Conservation (phyloP, 75 land plant genomes). For the Cryptomeria japonica region DNA sequence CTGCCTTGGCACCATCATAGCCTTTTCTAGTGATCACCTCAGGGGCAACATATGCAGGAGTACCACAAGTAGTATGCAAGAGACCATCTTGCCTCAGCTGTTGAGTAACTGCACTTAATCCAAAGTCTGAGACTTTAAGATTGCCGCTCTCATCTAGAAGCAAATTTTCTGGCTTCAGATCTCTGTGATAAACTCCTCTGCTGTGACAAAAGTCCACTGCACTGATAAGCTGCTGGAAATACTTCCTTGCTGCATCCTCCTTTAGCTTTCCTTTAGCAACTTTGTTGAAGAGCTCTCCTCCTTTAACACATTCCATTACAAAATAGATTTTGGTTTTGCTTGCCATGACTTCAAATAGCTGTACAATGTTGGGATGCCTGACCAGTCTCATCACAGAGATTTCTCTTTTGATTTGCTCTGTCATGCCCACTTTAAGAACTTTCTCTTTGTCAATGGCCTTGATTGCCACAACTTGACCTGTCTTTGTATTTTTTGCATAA, state of each 20-base stretch:
- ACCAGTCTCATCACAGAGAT: conserved; percentile 56
- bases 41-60: conserved; percentile 57
- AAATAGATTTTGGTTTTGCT: conserved; percentile 60
- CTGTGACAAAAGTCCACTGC: conserved; percentile 56
- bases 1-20: conserved; percentile 56
- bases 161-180: conserved; percentile 53
- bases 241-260: conserved; percentile 58
- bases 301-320: conserved; percentile 60
- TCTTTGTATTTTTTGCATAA: conserved; percentile 43
- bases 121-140: conserved; percentile 61
- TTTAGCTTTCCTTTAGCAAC: conserved; percentile 47
- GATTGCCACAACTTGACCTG: conserved; percentile 64
- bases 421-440: conserved; percentile 39
- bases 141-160: conserved; percentile 42
- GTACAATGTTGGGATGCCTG: conserved; percentile 54
- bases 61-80: conserved; percentile 52
- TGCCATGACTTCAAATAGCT: conserved; percentile 64
- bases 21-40: conserved; percentile 52
- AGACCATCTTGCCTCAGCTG: conserved; percentile 52
- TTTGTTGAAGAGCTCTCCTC: conserved; percentile 47
- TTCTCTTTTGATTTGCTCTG: conserved; percentile 49
- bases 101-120: conserved; percentile 53
- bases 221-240: conserved; percentile 57
- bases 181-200: conserved; percentile 49
- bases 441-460: conserved; percentile 77